Base-by-base conservation (phyloP, 345 rosid genomes). In the Murraya koenigii region DNA sequence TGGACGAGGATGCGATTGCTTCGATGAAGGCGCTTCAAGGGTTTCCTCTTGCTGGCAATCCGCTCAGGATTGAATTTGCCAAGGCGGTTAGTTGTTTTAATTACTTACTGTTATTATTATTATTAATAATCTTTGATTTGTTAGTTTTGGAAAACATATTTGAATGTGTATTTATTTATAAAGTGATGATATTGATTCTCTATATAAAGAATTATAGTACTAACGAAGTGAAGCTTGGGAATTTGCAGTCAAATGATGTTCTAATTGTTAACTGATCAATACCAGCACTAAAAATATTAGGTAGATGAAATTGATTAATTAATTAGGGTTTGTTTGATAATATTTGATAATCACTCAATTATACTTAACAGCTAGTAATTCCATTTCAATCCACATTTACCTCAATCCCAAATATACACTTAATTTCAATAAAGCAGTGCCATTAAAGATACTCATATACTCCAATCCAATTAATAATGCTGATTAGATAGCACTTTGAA, bases 51-150 rank as follows among this genome's bases (percentile, higher is more conserved):
- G 86, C 89, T 17, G 97, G 94, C 81, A 93, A 85, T 76, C 94
- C 96, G 55, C 96, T 95, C 82, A 90, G 90, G 85, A 89, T 95
- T 83, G 98, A 95, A 87, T 95, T 91, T 88, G 93, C 98, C 55
- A 95, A 95, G 96, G 92, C 97, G 98, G 98, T 95, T 92, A 95
- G 99, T 95, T 66, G 98, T 93, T 66, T 79, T 85, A 87, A 84
- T 76, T 77, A 79, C 81, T 58, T 64, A 68, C 54, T 75, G 71
- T 77, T 84, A 36, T 84, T 56, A 6, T 23, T 55, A 33, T 72
- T 28, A 72, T 60, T 75, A 69, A 74, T 30, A 73, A 69, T 72
- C 65, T 80, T 65, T 77, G 73, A 64, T 63, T 63, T 66, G 6
- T 33, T 77, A 13, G 63, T 49, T 74, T 55, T 62, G 23, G 38